These are phyloP conservation scores for Penicillium sp. DNA, from an alignment of 2,329 filamentous ascomycete species.

Conservation along the genomic window DNA sequence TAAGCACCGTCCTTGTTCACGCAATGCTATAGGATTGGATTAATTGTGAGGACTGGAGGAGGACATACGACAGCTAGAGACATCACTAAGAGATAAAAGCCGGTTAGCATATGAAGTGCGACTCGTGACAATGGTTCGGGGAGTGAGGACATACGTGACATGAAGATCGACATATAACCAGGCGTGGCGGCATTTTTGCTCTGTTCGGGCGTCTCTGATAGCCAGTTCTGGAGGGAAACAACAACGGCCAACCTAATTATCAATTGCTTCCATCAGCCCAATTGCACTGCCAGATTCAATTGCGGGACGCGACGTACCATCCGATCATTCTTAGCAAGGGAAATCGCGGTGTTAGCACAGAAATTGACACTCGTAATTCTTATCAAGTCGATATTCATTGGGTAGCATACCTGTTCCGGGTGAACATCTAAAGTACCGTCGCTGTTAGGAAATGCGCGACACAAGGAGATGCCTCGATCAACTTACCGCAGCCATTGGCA, in stretches of 20 bases:
- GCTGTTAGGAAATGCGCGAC: constrained; percentile 18
- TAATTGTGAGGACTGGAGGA: background rate
- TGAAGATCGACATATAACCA: constrained; percentile 69
- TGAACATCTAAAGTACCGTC: constrained; percentile 66
- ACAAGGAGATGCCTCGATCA: constrained; percentile 1
- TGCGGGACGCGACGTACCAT: constrained; percentile 44
- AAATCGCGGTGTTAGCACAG: background rate
- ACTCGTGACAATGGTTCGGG: background rate
- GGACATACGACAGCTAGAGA: constrained; percentile 50
- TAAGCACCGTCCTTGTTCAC: background rate
- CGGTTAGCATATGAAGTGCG: constrained; percentile 16
- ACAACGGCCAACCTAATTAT: constrained; percentile 44
- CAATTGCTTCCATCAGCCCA: background rate
- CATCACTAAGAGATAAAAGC: constrained; percentile 50
- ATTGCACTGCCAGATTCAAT: background rate
- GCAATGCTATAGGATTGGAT: background rate
- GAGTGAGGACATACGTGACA: constrained; percentile 61
- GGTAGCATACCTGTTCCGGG: constrained; percentile 68
- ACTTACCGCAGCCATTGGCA: constrained; percentile 85
- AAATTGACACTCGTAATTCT: background rate
- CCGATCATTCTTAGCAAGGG: constrained; percentile 53
- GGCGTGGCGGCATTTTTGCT: constrained; percentile 64
- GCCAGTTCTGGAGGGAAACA: constrained; percentile 46
- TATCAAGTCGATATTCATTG: background rate
- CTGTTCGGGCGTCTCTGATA: constrained; percentile 47